Evolutionary conservation across 805 yeast genomes (phyloP), one percentile per base, ranked within the genome.

Genomic region (Yarrowia deformans): DNA sequence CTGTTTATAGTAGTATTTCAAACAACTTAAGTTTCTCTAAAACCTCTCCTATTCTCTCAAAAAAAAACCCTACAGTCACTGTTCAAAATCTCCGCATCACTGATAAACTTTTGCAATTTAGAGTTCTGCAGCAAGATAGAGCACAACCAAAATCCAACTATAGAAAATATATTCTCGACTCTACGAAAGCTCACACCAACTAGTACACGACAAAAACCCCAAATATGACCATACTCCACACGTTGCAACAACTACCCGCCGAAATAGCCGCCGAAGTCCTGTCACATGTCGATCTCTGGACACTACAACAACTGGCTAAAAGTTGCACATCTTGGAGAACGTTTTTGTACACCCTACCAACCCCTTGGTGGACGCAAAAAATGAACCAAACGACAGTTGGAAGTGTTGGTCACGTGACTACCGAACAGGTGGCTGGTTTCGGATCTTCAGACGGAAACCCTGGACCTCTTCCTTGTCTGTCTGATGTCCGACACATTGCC

Each of bases 81-180:
- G 8, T 34, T 34, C 37, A 34, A 34, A 34, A 8, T 9, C 37
- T 34, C 8, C 37, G 10, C 37, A 34, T 23, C 29, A n/a, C 56
- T 52, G 60, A 54, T 54, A 54, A 54, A 54, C 60, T 54, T 54
- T 52, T 39, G 12, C 45, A 0, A 14, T 13, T 19, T 4, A 54
- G 45, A 54, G 60, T 54, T 54, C 45, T 39, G 60, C 60, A 54
- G 60, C 60, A 54, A 37, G 60, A 54, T 54, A 54, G 60, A 54
- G 60, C 60, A 37, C 14, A 8, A 23, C 29, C 3, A 23, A 23
- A 23, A 23, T 2, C 45, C 23, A 37, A 14, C 18, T 19, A 39
- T 39, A 23, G 35, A 49, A 49, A 32, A 49, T 49, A 32, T 13
- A 23, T 29, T 10, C 39, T 8, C 37, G 7, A 32, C 42, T 1